These are phyloP conservation scores for Geotrichum reessii DNA, from an alignment of 1,139 yeast species.

Conservation along the genomic window DNA sequence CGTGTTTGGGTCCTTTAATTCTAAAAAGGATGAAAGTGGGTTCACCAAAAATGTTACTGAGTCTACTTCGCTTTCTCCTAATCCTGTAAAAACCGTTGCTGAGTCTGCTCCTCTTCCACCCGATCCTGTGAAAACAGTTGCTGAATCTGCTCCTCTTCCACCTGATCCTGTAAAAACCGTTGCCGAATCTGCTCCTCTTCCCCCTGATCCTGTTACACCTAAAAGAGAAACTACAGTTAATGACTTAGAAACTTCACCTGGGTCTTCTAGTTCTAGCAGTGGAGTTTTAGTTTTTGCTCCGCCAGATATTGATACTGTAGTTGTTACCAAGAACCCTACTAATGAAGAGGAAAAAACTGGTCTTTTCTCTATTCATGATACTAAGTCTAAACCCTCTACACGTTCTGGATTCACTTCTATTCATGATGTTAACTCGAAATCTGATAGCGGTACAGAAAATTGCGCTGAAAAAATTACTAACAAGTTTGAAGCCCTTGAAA, in stretches of 20 bases:
- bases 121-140: constrained; percentile 4
- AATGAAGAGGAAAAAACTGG: not conserved
- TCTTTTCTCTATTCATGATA: not conserved
- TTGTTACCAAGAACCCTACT: not conserved
- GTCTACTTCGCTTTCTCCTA: not conserved
- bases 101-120: constrained; percentile 19
- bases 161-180: not conserved
- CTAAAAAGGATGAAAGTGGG: not conserved
- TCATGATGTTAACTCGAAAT: not conserved
- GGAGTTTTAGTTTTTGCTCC: constrained; percentile 3
- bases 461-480: not conserved
- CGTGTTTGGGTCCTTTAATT: not conserved
- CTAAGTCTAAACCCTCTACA: not conserved
- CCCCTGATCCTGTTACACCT: not conserved
- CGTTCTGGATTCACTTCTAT: not conserved
- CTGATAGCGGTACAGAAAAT: not conserved
- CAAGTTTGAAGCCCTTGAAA: not conserved
- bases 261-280: constrained; percentile 2
- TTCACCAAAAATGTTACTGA: not conserved
- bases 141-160: not conserved
- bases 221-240: not conserved
- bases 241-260: not conserved
- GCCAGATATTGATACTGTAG: constrained; percentile 1
- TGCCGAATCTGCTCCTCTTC: not conserved
- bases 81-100: not conserved